phyloP scores from a whole-genome alignment of 1,284 basidiomycete species.

The Taiwanofungus camphoratus region DNA sequence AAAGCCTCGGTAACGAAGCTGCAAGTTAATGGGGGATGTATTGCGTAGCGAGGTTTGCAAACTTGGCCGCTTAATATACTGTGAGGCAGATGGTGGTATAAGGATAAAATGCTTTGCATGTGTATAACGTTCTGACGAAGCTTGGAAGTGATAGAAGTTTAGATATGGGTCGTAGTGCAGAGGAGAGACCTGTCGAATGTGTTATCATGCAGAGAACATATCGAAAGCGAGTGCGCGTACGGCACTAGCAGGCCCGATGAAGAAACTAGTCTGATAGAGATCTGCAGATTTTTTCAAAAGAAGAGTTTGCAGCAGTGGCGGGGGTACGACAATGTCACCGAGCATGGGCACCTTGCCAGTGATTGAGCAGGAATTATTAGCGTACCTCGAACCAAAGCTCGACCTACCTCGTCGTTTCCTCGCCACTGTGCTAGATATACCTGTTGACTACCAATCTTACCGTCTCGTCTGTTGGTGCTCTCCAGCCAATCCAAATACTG shows the following conservation, averaged over 20 bases:
- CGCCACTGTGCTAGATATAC: constrained; percentile 25
- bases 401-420: constrained; percentile 19
- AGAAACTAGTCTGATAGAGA: constrained; percentile 23
- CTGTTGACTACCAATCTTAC: constrained; percentile 10
- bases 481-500: constrained; percentile 22
- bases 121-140: constrained; percentile 14
- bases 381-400: not conserved
- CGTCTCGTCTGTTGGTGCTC: not conserved
- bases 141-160: constrained; percentile 23
- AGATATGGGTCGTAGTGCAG: constrained; percentile 24
- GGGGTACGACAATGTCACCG: constrained; percentile 10
- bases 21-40: constrained; percentile 8
- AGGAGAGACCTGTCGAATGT: constrained; percentile 17
- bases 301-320: constrained; percentile 12
- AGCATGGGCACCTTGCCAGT: constrained; percentile 17
- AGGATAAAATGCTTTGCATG: constrained; percentile 23
- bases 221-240: constrained; percentile 11
- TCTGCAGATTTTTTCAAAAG: constrained; percentile 14
- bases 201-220: not conserved
- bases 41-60: constrained; percentile 8
- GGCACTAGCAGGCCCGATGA: constrained; percentile 20
- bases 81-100: constrained; percentile 17
- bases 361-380: not conserved
- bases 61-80: constrained; percentile 7
- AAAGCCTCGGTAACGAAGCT: constrained; percentile 1